Evolutionary conservation across 441 rosid species (phyloP), one percentile per base, ranked within the genome.

Genomic region (Croton laevigatus): DNA sequence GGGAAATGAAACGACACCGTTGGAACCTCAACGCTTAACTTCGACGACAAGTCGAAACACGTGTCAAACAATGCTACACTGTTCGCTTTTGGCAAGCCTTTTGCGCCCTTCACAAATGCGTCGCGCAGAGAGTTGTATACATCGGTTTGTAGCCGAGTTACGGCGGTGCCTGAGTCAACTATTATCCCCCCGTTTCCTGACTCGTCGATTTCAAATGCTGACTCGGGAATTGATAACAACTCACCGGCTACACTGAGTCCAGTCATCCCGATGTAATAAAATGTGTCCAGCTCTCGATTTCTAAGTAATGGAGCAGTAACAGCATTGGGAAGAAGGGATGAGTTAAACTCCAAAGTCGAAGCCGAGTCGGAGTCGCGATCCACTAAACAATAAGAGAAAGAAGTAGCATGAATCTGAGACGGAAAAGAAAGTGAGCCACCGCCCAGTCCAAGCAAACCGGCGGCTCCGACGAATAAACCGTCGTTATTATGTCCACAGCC

Each of bases 401-500:
- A 73, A 23, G 83, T 71, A 45, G 81, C 87, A 42, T 88, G 84
- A 14, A 89, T 77, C 81, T 91, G 97, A 0, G 92, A 62, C 3
- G 97, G 96, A 46, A 94, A 86, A 5, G 97, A 91, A 11, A 94
- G 81, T 6, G 72, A 82, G n/a, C 98, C 98, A 20, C 97, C 89
- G 61, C 98, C 97, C 22, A 94, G 91, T 32, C 97, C 97, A 23
- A 91, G 74, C 6, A 94, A 79, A n/a, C 98, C 98, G 17, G 91
- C 94, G 0, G 97, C 98, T 46, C 92, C 98, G 3, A 87, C 81
- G 59, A 94, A 91, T 68, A 91, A 74, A 10, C 98, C 98, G 78
- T 94, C 88, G 36, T 91, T 94, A 64, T 82, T 87, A 66, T 93
- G 98, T 53, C 97, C 98, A 59, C 97, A 93, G 3, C 96, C 97